Evolutionary conservation across 192 early-diverging fungal species (phyloP).

Genomic region (Coemansia sp.): DNA sequence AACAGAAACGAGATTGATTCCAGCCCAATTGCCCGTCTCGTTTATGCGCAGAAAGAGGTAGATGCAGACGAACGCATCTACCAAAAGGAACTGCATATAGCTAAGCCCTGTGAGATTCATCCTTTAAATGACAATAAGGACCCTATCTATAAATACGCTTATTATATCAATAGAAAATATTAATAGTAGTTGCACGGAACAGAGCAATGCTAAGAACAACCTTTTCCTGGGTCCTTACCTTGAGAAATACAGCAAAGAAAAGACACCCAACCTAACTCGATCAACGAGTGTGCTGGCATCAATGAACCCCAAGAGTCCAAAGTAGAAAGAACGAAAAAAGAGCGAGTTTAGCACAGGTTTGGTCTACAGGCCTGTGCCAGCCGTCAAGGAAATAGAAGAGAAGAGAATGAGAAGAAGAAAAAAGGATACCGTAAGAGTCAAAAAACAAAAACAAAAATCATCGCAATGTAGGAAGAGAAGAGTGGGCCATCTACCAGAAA

Average conservation of each 20-base stretch:
- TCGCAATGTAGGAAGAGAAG: constrained; percentile 1
- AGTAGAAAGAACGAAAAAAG: neutral
- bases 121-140: neutral
- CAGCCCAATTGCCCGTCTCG: constrained; percentile 30
- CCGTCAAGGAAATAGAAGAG: neutral
- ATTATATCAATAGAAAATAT: neutral
- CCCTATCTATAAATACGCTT: neutral
- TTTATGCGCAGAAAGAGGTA: constrained; percentile 40
- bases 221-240: neutral
- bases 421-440: neutral
- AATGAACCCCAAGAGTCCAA: neutral
- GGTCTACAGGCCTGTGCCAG: neutral
- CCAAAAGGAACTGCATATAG: constrained; percentile 50
- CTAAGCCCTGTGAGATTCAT: constrained; percentile 53
- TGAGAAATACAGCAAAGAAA: neutral
- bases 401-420: neutral
- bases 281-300: neutral
- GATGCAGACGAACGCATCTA: constrained; percentile 37
- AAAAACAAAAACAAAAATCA: neutral
- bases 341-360: neutral
- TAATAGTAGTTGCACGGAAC: neutral
- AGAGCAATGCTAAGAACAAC: neutral
- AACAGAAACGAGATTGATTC: constrained; percentile 31
- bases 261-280: neutral
- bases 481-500: neutral